A percentile compares a stretch with the other conserved stretches of the same genome.
These are phyloP conservation scores for Mycosphaerella sp. DNA, from an alignment of 2,329 filamentous ascomycete species.

Conservation along the genomic window DNA sequence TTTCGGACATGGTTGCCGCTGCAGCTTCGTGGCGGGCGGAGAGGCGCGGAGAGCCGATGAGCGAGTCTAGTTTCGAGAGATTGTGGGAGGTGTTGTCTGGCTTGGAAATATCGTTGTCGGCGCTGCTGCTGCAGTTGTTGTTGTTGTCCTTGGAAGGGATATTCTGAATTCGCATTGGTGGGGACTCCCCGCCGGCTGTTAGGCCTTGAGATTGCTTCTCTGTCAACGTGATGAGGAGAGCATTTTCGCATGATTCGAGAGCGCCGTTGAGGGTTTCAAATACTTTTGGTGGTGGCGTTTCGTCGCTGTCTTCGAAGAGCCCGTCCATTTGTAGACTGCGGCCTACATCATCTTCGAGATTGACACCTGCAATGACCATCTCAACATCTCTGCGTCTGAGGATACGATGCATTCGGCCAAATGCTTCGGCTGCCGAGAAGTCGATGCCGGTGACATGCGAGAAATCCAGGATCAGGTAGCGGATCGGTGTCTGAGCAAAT, in stretches of 20 bases:
- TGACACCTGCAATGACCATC: slow-evolving; percentile 76
- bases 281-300: slow-evolving; percentile 51
- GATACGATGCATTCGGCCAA: slow-evolving; percentile 83
- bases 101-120: background rate
- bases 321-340: slow-evolving; percentile 76
- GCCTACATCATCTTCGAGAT: slow-evolving; percentile 67
- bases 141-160: too few relatives aligned
- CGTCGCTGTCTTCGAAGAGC: slow-evolving; percentile 64
- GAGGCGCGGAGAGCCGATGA: slow-evolving; percentile 68
- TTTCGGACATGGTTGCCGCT: slow-evolving; percentile 62
- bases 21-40: slow-evolving; percentile 73
- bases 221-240: slow-evolving; percentile 58
- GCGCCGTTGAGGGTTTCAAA: slow-evolving; percentile 90
- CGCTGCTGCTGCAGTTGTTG: too few relatives aligned
- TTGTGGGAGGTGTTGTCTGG: slow-evolving; percentile 27
- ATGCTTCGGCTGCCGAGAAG: slow-evolving; percentile 93
- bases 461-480: slow-evolving; percentile 84
- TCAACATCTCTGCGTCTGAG: slow-evolving; percentile 69
- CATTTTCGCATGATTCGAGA: slow-evolving; percentile 90
- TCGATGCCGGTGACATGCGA: slow-evolving; percentile 86
- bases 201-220: slow-evolving; percentile 33
- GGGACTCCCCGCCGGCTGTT: slow-evolving; percentile 44
- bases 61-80: slow-evolving; percentile 22
- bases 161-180: slow-evolving; percentile 31
- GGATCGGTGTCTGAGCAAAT: slow-evolving; percentile 71